Percentiles rank a stretch among this genome's conserved stretches.
Conservation (phyloP, 139 green algal species). For the Chlamydomonas sp. region DNA sequence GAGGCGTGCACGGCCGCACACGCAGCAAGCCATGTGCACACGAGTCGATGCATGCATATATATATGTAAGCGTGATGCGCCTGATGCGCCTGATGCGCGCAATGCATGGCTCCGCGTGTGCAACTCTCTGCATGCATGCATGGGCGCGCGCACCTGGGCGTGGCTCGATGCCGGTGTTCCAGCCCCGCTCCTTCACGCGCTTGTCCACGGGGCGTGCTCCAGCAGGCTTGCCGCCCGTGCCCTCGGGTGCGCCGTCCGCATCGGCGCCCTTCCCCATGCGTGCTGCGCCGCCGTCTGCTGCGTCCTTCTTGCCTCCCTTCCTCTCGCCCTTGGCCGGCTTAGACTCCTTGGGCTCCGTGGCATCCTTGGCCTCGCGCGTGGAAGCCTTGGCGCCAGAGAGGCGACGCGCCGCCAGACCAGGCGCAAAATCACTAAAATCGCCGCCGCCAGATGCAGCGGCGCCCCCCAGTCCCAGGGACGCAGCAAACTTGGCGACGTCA, state of each 20-base stretch:
- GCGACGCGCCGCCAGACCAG: no score
- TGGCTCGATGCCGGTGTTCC: conserved; percentile 50
- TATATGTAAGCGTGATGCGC: not conserved
- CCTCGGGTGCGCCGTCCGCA: not conserved
- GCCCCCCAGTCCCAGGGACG: no score
- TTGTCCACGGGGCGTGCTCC: not conserved
- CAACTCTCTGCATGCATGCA: not conserved
- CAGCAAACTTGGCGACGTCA: no score
- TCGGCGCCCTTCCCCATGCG: not conserved
- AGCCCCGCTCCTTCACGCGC: conserved; percentile 22
- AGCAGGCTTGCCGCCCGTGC: conserved; percentile 13
- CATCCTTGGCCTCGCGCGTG: conserved; percentile 7
- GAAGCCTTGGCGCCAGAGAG: no score
- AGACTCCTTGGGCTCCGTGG: not conserved
- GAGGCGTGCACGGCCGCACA: not conserved
- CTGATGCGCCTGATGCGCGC: not conserved
- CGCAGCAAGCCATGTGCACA: not conserved
- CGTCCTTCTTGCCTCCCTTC: not conserved
- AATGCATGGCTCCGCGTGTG: not conserved
- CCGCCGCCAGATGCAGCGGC: no score
- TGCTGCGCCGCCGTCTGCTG: not conserved
- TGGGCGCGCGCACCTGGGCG: conserved; percentile 36
- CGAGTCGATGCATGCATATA: not conserved
- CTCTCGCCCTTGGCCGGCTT: not conserved
- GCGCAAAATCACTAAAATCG: no score